Base-by-base conservation (phyloP, 1,284 basidiomycete species). In the Singerocomus rubriflavus region DNA sequence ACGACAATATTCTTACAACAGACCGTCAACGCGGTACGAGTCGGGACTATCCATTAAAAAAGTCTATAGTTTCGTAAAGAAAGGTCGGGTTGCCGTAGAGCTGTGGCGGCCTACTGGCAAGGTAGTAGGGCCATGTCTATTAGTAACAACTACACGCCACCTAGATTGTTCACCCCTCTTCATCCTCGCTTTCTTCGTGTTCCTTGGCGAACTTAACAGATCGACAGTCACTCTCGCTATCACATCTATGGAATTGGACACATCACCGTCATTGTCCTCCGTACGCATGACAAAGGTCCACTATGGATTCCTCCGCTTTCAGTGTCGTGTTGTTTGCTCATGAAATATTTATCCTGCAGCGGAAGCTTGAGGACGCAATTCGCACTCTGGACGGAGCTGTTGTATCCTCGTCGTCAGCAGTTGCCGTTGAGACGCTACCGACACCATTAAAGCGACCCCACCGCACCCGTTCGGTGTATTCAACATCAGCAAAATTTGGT, bases 331-430 rank as follows among this genome's bases (percentile, higher is more conserved):
- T 27, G 11, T 44, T 33, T 13, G 11, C 48, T 54, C n/a, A 61
- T 38, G 3, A 44, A 42, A 13, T 14, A 25, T 21, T 17, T 32
- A 10, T 44, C 25, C 2, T 16, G 51, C 59, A 89, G 84, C 78
- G 86, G 50, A 89, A 89, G 66, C 76, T 88, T 37, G 81, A 85
- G 53, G 86, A 88, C 68, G 86, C 83, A 26, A 77, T 89, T 47
- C 78, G 80, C 43, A 76, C 68, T 44, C 65, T 89, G 40, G 86
- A 88, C 57, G 77, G 73, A 46, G 84, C 80, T 16, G 76, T 84
- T 14, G 69, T 68, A 6, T 61, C 73, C 9, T 49, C 69, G 9
- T 66, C 70, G 11, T 46, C 56, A 30, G 26, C 51, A 36, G 42
- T 46, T 27, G n/a, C 50, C 8, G 50, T 61, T 17, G 70, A 75